Evolutionary conservation across 2,329 filamentous ascomycete genomes (phyloP).

Genomic region (Sporothrix variecibatus): DNA sequence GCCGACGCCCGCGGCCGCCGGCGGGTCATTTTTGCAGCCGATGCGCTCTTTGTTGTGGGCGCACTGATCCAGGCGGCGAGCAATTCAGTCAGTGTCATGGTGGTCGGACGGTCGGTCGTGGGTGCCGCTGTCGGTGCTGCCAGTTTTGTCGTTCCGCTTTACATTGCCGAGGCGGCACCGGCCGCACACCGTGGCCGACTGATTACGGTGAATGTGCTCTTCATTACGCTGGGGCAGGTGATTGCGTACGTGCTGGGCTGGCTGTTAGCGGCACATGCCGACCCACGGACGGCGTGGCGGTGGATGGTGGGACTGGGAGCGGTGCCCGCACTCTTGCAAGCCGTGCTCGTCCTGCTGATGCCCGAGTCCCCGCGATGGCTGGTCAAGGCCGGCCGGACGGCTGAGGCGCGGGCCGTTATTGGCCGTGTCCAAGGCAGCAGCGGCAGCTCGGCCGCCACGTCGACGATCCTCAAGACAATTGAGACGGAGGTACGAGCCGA

Average conservation of each 20-base stretch:
- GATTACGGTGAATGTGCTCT: conserved; percentile 78
- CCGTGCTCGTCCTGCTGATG: conserved; percentile 67
- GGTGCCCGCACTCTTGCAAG: conserved; percentile 72
- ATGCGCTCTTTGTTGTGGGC: conserved; percentile 67
- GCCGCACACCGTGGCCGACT: conserved; percentile 73
- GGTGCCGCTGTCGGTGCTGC: conserved; percentile 74
- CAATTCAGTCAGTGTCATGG: conserved; percentile 62
- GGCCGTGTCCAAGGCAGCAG: conserved; percentile 56
- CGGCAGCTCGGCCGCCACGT: conserved; percentile 46
- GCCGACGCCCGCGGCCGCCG: conserved; percentile 64
- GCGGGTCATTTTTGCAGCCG: conserved; percentile 63
- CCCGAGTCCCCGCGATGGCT: conserved; percentile 91
- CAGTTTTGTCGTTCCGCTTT: conserved; percentile 81
- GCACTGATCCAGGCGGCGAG: conserved; percentile 65
- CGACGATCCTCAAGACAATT: conserved; percentile 66
- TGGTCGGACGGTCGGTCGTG: conserved; percentile 67
- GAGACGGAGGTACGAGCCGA: conserved; percentile 75
- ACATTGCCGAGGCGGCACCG: conserved; percentile 84
- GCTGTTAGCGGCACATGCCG: conserved; percentile 62
- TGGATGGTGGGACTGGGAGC: conserved; percentile 91
- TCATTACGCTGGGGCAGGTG: conserved; percentile 86
- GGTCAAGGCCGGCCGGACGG: conserved; percentile 65
- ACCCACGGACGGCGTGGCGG: conserved; percentile 67
- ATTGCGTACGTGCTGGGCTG: conserved; percentile 85
- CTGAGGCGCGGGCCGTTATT: conserved; percentile 66